These are phyloP conservation scores for Trichoderma gracile DNA, from an alignment of 2,329 filamentous ascomycete genomes.

Conservation along the genomic window DNA sequence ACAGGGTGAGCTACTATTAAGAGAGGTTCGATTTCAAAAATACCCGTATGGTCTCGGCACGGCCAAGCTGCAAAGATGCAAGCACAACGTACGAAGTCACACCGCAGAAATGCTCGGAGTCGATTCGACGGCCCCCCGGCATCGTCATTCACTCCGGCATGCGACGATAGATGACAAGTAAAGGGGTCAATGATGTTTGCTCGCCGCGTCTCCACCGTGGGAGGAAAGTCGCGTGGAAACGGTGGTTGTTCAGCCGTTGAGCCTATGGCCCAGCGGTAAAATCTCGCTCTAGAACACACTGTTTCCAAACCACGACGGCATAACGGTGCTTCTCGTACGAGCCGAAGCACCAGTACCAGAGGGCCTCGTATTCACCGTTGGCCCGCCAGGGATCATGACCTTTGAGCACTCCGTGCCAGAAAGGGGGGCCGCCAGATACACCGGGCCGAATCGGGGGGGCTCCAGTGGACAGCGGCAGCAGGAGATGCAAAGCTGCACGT, in stretches of 20 bases:
- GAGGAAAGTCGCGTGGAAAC: slow-evolving; percentile 1
- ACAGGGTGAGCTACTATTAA: neutral
- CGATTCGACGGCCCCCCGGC: slow-evolving; percentile 6
- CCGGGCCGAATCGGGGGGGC: slow-evolving; percentile 1
- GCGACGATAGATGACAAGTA: slow-evolving; percentile 4
- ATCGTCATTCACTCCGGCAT: neutral
- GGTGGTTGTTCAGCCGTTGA: neutral
- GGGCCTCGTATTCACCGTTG: slow-evolving; percentile 20
- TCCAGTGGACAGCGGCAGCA: slow-evolving; percentile 5
- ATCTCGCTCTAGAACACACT: slow-evolving; percentile 19
- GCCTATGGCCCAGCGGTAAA: slow-evolving; percentile 5
- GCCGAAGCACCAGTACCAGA: slow-evolving; percentile 13
- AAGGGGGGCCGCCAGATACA: slow-evolving; percentile 14
- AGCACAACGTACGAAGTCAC: neutral
- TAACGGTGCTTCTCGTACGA: slow-evolving; percentile 17
- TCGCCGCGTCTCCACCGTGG: slow-evolving; percentile 22
- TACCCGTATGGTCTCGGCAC: neutral
- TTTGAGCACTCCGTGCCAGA: neutral
- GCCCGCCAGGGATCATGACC: slow-evolving; percentile 19
- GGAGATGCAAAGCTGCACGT: slow-evolving; percentile 8
- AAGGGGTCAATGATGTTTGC: slow-evolving; percentile 23
- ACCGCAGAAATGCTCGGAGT: neutral
- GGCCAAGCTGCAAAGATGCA: neutral
- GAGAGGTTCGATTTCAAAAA: neutral
- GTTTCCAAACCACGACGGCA: slow-evolving; percentile 9